Percentiles rank a stretch among this genome's conserved stretches.
These are phyloP conservation scores for Ceratobasidium sp. DNA, from an alignment of 1,284 basidiomycete species.

Conservation along the genomic window DNA sequence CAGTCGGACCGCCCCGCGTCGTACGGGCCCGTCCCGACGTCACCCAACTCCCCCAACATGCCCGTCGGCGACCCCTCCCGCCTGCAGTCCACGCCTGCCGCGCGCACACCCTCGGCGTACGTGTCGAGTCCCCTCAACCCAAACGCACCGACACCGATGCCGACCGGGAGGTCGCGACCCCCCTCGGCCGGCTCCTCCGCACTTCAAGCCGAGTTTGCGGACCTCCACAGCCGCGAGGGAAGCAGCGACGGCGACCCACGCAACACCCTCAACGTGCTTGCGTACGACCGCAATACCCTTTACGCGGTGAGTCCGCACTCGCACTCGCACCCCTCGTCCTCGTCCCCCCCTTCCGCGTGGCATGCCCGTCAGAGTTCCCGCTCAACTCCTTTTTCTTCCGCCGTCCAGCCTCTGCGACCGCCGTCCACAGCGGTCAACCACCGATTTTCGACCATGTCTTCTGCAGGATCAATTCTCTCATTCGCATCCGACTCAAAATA, in stretches of 20 bases:
- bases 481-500: slow-evolving; percentile 43
- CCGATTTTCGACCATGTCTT: slow-evolving; percentile 43
- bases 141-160: slow-evolving; percentile 1
- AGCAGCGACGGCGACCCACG: slow-evolving; percentile 4
- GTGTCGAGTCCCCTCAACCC: slow-evolving; percentile 31
- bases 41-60: slow-evolving; percentile 3
- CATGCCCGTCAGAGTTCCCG: background rate
- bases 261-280: slow-evolving; percentile 1
- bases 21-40: slow-evolving; percentile 32
- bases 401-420: slow-evolving; percentile 25
- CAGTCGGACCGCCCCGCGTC: background rate
- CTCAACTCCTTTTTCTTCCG: slow-evolving; percentile 10
- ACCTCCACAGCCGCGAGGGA: slow-evolving; percentile 4
- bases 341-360: slow-evolving; percentile 4
- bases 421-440: slow-evolving; percentile 38
- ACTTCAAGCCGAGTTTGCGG: slow-evolving; percentile 17
- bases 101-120: slow-evolving; percentile 14
- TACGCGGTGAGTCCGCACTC: slow-evolving; percentile 30
- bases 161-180: background rate
- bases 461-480: slow-evolving; percentile 42
- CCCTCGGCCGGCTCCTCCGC: slow-evolving; percentile 21
- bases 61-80: slow-evolving; percentile 9
- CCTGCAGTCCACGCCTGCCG: background rate
- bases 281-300: slow-evolving; percentile 4
- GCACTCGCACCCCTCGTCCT: no score